phyloP scores from a whole-genome alignment of 805 yeast genomes.

The Isabelozyma heimii region DNA sequence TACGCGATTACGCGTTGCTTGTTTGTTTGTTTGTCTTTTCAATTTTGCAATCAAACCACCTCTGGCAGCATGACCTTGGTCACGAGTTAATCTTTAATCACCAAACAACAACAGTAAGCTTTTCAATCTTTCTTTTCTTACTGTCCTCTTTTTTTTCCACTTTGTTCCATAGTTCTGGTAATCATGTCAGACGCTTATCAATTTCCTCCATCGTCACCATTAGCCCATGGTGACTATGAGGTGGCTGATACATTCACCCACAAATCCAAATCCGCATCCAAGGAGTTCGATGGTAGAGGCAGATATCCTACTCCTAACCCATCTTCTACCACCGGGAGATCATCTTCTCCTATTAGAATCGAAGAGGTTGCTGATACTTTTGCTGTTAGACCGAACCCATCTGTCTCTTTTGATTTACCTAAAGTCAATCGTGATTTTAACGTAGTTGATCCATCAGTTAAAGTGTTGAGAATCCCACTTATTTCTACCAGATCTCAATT shows the following conservation, averaged over 20 bases:
- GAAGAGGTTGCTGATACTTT: not conserved
- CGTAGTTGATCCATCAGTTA: slow-evolving; percentile 30
- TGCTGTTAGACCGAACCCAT: slow-evolving; percentile 5
- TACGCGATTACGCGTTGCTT: not conserved
- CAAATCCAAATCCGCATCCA: slow-evolving; percentile 2
- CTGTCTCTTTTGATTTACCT: slow-evolving; percentile 6
- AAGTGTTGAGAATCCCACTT: slow-evolving; percentile 37
- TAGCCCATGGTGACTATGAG: slow-evolving; percentile 15
- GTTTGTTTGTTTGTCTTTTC: not conserved
- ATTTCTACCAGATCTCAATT: slow-evolving; percentile 35
- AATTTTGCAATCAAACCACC: not conserved
- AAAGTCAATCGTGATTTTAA: slow-evolving; percentile 32
- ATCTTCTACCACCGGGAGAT: slow-evolving; percentile 44
- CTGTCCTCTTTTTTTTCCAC: too few species aligned
- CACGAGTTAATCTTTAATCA: not conserved
- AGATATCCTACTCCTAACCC: slow-evolving; percentile 73
- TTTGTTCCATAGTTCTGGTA: not conserved
- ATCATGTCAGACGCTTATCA: slow-evolving; percentile 18
- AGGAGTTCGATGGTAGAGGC: slow-evolving; percentile 10
- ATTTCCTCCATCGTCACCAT: slow-evolving; percentile 56
- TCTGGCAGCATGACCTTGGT: not conserved
- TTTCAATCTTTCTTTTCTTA: not conserved
- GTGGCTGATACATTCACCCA: not conserved
- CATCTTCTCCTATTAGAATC: slow-evolving; percentile 36
- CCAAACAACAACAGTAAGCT: not conserved